phyloP scores from a whole-genome alignment of 2,329 filamentous ascomycete genomes.

The Arthroderma sp. region DNA sequence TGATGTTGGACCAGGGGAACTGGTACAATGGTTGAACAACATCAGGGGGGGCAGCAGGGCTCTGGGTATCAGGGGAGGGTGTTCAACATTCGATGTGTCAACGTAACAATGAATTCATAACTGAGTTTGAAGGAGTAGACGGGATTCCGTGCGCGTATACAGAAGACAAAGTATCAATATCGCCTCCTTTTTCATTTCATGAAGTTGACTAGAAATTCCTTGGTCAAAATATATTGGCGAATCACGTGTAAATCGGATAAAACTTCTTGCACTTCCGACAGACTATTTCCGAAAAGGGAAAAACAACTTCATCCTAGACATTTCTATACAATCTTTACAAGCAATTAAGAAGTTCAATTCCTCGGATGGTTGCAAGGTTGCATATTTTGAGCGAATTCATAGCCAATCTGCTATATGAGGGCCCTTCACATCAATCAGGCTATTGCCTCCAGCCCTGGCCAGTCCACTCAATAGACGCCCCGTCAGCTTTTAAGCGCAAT shows the following conservation, averaged over 20 bases:
- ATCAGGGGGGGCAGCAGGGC: background rate
- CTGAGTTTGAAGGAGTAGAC: background rate
- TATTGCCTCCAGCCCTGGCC: too few relatives aligned
- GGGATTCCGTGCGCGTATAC: background rate
- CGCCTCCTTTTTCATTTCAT: background rate
- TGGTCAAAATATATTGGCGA: background rate
- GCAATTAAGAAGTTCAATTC: too few relatives aligned
- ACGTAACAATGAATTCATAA: background rate
- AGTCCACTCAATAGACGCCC: too few relatives aligned
- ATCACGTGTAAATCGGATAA: background rate
- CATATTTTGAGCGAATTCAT: background rate
- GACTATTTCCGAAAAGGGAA: background rate
- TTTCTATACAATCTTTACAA: background rate
- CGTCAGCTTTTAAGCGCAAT: too few relatives aligned
- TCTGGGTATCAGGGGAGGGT: background rate
- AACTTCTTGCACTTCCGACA: background rate
- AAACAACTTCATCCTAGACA: background rate
- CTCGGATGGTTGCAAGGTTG: too few relatives aligned
- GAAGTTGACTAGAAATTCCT: background rate
- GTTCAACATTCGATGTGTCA: constrained; percentile 2
- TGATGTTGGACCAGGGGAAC: background rate
- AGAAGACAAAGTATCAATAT: background rate
- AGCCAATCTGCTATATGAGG: background rate
- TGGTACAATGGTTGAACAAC: background rate
- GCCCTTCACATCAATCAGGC: too few relatives aligned